Conservation (phyloP, 2,329 filamentous ascomycete genomes). For the Fusarium sororula region DNA sequence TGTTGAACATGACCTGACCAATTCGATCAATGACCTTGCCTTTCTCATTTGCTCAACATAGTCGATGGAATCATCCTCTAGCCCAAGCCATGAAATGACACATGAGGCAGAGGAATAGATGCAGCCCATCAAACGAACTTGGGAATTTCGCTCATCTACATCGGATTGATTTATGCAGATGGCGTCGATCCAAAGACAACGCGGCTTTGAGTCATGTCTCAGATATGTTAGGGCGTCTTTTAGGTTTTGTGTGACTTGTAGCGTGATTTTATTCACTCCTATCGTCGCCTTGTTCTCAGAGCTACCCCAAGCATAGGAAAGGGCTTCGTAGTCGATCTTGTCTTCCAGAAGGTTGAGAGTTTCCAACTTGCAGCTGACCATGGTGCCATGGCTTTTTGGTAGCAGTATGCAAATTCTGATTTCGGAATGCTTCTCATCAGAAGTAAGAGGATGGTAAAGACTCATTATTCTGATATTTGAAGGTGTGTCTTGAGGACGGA, state of each 20-base stretch:
- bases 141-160: neutral
- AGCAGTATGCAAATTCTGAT: neutral
- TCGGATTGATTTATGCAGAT: neutral
- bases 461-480: rapidly evolving
- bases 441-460: neutral
- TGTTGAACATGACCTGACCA: neutral
- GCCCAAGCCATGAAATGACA: neutral
- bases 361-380: neutral
- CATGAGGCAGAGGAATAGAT: neutral
- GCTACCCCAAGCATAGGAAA: neutral
- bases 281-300: neutral
- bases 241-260: neutral
- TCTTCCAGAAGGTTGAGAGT: neutral
- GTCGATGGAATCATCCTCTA: neutral
- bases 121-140: neutral
- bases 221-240: neutral
- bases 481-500: rapidly evolving
- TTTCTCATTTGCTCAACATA: neutral
- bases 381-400: neutral
- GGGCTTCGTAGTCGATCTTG: neutral
- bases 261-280: neutral
- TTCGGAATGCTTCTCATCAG: neutral
- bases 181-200: neutral
- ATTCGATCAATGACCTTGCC: neutral
- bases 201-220: neutral